These are phyloP conservation scores for Populus hybrid DNA, from an alignment of 441 rosid genomes.

Conservation along the genomic window DNA sequence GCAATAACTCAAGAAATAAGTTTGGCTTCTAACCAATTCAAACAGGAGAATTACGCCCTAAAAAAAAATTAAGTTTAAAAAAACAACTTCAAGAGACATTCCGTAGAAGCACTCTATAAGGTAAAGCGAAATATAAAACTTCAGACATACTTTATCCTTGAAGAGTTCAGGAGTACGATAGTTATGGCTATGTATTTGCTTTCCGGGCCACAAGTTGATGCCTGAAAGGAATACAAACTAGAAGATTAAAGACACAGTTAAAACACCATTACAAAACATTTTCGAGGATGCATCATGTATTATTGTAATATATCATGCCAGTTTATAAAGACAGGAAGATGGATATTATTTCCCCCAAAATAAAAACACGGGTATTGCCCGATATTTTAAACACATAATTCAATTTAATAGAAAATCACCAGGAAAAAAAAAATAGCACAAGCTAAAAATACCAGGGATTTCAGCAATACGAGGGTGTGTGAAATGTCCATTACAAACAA, in stretches of 20 bases:
- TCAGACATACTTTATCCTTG: slow-evolving; percentile 47
- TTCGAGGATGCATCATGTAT: background rate
- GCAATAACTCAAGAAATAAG: background rate
- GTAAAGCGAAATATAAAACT: slow-evolving; percentile 1
- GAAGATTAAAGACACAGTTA: background rate
- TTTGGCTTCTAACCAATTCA: background rate
- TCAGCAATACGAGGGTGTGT: slow-evolving; percentile 65
- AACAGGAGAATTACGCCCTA: background rate
- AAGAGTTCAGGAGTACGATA: slow-evolving; percentile 62
- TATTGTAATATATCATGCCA: background rate
- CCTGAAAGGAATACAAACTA: slow-evolving; percentile 31
- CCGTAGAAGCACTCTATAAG: background rate
- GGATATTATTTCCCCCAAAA: background rate
- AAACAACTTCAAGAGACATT: background rate
- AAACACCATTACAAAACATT: background rate
- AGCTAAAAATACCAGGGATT: slow-evolving; percentile 44
- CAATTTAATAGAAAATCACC: background rate
- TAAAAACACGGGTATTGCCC: background rate
- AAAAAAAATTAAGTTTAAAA: background rate
- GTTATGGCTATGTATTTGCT: slow-evolving; percentile 81
- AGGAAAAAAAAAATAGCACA: background rate
- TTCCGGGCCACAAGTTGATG: slow-evolving; percentile 67
- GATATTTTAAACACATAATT: background rate
- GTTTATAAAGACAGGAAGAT: background rate
- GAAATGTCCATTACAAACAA: slow-evolving; percentile 71